These are phyloP conservation scores for Pestalotiopsis sp. DNA, from an alignment of 2,329 filamentous ascomycete genomes.

Conservation along the genomic window DNA sequence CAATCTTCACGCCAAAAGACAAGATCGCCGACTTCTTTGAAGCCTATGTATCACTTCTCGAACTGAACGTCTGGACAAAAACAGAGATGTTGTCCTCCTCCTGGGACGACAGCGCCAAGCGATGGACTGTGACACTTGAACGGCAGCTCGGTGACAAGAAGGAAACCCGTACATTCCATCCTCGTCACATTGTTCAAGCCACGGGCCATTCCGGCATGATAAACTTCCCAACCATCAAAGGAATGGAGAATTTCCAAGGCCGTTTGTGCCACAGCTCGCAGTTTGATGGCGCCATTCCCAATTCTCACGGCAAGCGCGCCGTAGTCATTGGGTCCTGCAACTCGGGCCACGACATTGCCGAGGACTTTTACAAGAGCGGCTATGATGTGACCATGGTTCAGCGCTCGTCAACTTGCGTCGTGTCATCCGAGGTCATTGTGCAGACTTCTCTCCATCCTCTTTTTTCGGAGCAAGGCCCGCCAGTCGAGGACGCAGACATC, in stretches of 20 bases:
- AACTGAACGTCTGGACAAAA: slow-evolving; percentile 68
- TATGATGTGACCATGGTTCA: slow-evolving; percentile 64
- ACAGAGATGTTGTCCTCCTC: slow-evolving; percentile 50
- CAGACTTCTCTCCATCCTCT: slow-evolving; percentile 56
- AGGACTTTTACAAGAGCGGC: slow-evolving; percentile 60
- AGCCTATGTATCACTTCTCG: slow-evolving; percentile 64
- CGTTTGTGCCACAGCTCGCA: slow-evolving; percentile 54
- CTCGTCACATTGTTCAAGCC: slow-evolving; percentile 66
- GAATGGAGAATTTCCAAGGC: slow-evolving; percentile 54
- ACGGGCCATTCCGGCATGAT: slow-evolving; percentile 72
- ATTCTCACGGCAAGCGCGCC: slow-evolving; percentile 48
- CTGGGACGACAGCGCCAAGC: slow-evolving; percentile 50
- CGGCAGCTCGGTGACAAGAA: slow-evolving; percentile 27
- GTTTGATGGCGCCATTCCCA: background rate
- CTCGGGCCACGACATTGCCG: slow-evolving; percentile 61
- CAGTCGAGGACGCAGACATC: slow-evolving; percentile 69
- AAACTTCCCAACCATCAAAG: slow-evolving; percentile 60
- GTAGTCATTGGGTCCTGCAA: slow-evolving; percentile 63
- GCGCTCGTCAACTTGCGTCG: slow-evolving; percentile 58
- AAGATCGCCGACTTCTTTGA: slow-evolving; percentile 73
- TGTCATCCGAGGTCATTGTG: slow-evolving; percentile 51
- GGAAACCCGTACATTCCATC: slow-evolving; percentile 58
- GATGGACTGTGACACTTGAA: slow-evolving; percentile 54
- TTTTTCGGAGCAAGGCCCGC: slow-evolving; percentile 55
- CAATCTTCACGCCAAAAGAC: slow-evolving; percentile 72